Evolutionary conservation across 2,329 filamentous ascomycete genomes (phyloP).

Genomic region (Aspergillus melleus): DNA sequence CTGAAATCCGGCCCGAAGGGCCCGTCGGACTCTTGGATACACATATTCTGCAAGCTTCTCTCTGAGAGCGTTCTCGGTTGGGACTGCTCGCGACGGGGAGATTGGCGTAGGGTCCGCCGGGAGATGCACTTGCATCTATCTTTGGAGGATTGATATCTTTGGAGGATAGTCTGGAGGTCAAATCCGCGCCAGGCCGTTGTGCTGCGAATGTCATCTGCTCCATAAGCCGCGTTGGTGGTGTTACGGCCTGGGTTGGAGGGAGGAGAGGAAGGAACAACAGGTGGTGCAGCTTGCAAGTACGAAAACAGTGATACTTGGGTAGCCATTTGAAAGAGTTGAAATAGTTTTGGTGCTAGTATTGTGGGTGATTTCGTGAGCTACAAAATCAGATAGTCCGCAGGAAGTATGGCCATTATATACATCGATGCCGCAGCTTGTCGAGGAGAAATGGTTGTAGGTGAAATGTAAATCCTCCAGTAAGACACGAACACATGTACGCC

Average conservation of each 20-base stretch:
- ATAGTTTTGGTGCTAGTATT: neutral
- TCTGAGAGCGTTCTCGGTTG: neutral
- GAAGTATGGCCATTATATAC: neutral
- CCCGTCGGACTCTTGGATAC: neutral
- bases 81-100: neutral
- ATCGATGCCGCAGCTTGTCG: neutral
- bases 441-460: neutral
- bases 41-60: neutral
- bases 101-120: neutral
- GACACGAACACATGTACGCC: constrained; percentile 2
- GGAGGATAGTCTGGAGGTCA: constrained; percentile 1
- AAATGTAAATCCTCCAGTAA: neutral
- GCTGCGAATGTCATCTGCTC: neutral
- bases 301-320: neutral
- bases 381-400: neutral
- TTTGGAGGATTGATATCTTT: constrained; percentile 2
- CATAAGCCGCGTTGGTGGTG: neutral
- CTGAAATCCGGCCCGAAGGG: constrained; percentile 5
- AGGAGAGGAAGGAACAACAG: neutral
- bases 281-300: neutral
- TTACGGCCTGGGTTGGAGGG: neutral
- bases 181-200: neutral
- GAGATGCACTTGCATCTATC: neutral
- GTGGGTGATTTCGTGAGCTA: neutral
- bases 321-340: neutral